Base-by-base conservation (phyloP, 2,329 filamentous ascomycete genomes). In the Penicillium sp. region DNA sequence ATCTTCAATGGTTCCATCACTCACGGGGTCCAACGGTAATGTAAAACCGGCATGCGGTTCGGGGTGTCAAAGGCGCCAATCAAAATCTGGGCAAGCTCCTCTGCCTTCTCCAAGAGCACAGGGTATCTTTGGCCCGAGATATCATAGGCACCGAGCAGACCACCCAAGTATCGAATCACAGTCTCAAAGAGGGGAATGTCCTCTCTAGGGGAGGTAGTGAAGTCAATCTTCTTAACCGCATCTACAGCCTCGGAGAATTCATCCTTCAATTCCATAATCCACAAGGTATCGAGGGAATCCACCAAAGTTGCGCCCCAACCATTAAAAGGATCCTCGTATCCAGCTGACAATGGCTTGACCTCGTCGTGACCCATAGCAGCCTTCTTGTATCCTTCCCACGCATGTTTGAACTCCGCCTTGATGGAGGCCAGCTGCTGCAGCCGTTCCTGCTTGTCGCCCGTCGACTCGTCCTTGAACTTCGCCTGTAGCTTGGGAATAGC, bases 121-220 rank as follows among this genome's bases (percentile, higher is more conserved):
- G 77, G 70, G 59, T 95, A 85, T 51, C 75, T 74, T 6, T 79
- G 81, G 14, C 80, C 85, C 42, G 86, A 90, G 46, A 96, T 77
- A 69, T 97, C 91, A 64, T 91, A 96, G 6, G 90, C 90, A 31
- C 83, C 83, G 34, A 96, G 63, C 35, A 97, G 73, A 1, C 91
- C 91, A 26, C 91, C 91, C 4, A 97, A 76, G 60, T 96, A 95
- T 42, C 91, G 82, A 62, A 97, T 96, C 9, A 84, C 87, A 0
- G 89, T 94, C 69, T 96, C 90, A 58, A 96, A 96, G 6, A 95
- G 77, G n/a, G 89, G 89, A 37, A 96, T 93, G 39, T 86, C 80
- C 29, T 69, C 64, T 40, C 83, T 75, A 11, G 74, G 68, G 23
- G 81, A 84, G 9, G 79, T 85, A 2, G 87, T 93, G 59, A 96